Percentiles rank a stretch among this genome's conserved stretches.
phyloP scores from a whole-genome alignment of 495 filamentous ascomycete species.

The Trichoderma reesei region DNA sequence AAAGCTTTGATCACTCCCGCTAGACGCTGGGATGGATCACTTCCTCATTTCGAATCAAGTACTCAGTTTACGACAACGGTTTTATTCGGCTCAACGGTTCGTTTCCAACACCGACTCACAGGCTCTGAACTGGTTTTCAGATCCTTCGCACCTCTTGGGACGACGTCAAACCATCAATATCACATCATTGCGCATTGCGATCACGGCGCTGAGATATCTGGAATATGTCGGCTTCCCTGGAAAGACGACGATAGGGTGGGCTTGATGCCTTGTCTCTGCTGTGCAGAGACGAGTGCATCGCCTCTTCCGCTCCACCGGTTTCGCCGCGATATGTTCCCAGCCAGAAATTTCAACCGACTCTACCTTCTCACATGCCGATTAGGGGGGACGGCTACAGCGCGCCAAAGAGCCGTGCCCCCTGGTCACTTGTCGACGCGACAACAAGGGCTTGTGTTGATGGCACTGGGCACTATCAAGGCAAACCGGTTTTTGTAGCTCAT shows the following conservation, averaged over 20 bases:
- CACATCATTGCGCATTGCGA: neutral
- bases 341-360: neutral
- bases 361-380: neutral
- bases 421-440: neutral
- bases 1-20: neutral
- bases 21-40: neutral
- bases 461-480: neutral
- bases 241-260: neutral
- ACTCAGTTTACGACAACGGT: neutral
- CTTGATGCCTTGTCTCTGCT: neutral
- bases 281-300: neutral
- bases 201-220: neutral
- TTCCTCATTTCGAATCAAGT: neutral
- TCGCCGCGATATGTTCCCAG: neutral
- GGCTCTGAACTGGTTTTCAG: neutral
- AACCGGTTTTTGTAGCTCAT: slow-evolving; percentile 6
- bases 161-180: neutral
- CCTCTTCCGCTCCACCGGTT: neutral
- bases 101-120: neutral
- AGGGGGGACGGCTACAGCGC: neutral
- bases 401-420: neutral
- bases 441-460: neutral
- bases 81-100: slow-evolving; percentile 1
- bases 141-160: neutral
- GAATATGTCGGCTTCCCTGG: neutral